Conservation (phyloP, 305 asterid species). For the Solanum hybrid region DNA sequence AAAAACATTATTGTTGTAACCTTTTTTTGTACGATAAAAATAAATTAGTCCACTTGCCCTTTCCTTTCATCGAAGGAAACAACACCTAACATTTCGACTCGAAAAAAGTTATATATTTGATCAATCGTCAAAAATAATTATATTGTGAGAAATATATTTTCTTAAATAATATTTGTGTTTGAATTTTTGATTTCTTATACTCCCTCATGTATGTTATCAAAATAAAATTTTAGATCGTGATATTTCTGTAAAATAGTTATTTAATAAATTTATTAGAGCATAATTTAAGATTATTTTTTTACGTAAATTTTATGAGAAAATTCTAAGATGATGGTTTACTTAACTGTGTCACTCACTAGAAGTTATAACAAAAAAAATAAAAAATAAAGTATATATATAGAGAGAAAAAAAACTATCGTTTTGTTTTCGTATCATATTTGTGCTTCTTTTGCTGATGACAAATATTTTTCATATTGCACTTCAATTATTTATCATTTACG, state of each 20-base stretch:
- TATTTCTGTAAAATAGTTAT: not conserved
- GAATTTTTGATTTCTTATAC: not conserved
- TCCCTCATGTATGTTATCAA: no score
- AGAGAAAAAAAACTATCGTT: not conserved
- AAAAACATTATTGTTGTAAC: not conserved
- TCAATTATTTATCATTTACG: not conserved
- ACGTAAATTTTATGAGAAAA: not conserved
- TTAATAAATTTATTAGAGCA: not conserved
- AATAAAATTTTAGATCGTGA: not conserved
- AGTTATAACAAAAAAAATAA: not conserved
- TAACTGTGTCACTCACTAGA: not conserved
- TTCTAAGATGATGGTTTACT: not conserved
- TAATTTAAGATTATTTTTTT: not conserved
- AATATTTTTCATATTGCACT: not conserved
- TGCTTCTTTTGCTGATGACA: not conserved
- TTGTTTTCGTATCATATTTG: not conserved
- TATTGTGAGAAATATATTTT: not conserved
- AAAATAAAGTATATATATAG: no score
- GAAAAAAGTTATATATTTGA: not conserved
- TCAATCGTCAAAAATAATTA: not conserved
- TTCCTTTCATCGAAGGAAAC: not conserved
- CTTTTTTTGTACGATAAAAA: not conserved
- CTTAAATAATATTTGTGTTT: not conserved
- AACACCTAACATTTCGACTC: not conserved
- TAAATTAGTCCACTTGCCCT: not conserved